A percentile compares a stretch with the other conserved stretches of the same genome.
Conservation (phyloP, 2,329 filamentous ascomycete species). For the Pseudophaeomoniella oleicola region DNA sequence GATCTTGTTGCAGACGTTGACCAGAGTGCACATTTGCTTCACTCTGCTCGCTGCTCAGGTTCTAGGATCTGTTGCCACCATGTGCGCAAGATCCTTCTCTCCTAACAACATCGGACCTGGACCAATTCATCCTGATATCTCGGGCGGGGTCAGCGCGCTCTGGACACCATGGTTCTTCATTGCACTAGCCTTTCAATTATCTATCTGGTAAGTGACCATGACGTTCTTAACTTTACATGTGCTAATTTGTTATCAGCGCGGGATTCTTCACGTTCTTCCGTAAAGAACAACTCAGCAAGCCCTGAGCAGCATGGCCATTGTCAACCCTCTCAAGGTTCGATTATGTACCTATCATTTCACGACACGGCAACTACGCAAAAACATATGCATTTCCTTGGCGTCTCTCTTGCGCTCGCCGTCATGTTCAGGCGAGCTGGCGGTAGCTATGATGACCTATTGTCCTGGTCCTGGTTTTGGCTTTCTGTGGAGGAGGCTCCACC, state of each 20-base stretch:
- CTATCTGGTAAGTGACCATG: constrained; percentile 39
- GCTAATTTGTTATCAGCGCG: constrained; percentile 12
- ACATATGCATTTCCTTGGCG: not conserved
- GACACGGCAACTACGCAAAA: not conserved
- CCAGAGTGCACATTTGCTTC: constrained; percentile 49
- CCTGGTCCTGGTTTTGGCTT: too few relatives aligned
- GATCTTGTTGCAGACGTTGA: constrained; percentile 51
- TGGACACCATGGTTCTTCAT: constrained; percentile 47
- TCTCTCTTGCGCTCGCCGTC: not conserved
- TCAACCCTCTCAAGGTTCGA: not conserved
- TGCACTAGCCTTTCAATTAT: constrained; percentile 40
- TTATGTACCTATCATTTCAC: not conserved
- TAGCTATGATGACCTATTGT: not conserved
- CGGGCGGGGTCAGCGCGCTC: constrained; percentile 29
- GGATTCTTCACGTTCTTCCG: constrained; percentile 29
- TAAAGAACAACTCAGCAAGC: constrained; percentile 29
- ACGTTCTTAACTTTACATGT: not conserved
- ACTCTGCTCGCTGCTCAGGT: constrained; percentile 48
- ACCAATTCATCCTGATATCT: constrained; percentile 47
- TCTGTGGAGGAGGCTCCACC: too few relatives aligned
- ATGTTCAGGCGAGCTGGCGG: not conserved
- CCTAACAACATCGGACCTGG: constrained; percentile 49
- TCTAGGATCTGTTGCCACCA: constrained; percentile 46
- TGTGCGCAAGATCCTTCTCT: constrained; percentile 44
- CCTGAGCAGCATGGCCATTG: constrained; percentile 15